Base-by-base conservation (phyloP, 2,329 filamentous ascomycete genomes). In the Onygenales sp. region DNA sequence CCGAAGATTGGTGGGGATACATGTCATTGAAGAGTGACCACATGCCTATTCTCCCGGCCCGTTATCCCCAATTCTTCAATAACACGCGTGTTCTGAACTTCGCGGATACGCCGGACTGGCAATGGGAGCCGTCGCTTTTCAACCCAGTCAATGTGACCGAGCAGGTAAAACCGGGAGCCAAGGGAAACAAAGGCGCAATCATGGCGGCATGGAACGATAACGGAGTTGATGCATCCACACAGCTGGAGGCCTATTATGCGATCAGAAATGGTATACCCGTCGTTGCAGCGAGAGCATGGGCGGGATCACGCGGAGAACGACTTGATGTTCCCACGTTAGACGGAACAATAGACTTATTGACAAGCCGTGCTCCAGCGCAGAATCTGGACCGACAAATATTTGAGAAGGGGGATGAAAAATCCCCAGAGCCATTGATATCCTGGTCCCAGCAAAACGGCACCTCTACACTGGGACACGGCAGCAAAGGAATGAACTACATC, bases 401-500 rank as follows among this genome's bases (percentile, higher is more conserved):
- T 69, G 13, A 63, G 66, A 4, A 66, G 62, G 7, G 54, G 73
- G 35, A 57, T 63, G 7, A 72, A 74, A 58, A 58, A 65, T 9
- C 65, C 70, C 3, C 8, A 70, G 2, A 33, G 3, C 43, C 55
- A 6, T 36, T 57, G 9, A 10, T 55, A 62, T 63, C 32, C 0
- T 74, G 71, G 73, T 60, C 73, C 46, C 50, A 55, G 1, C 46
- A 59, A 21, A 48, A 57, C 59, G 75, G 5, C 14, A 48, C 5
- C 73, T 77, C 55, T 46, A 55, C 0, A 72, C 70, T 42, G 63
- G 71, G 27, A 72, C 61, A 79, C 7, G 63, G 64, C 0, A 78
- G 75, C 36, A 83, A 83, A 61, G 80, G 80, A 2, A 70, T 78
- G 54, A 71, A 81, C 59, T 83, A 83, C 62, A 80, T 75, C 0